These are phyloP conservation scores for Circinella minor DNA, from an alignment of 371 early-diverging fungal genomes.

Conservation along the genomic window DNA sequence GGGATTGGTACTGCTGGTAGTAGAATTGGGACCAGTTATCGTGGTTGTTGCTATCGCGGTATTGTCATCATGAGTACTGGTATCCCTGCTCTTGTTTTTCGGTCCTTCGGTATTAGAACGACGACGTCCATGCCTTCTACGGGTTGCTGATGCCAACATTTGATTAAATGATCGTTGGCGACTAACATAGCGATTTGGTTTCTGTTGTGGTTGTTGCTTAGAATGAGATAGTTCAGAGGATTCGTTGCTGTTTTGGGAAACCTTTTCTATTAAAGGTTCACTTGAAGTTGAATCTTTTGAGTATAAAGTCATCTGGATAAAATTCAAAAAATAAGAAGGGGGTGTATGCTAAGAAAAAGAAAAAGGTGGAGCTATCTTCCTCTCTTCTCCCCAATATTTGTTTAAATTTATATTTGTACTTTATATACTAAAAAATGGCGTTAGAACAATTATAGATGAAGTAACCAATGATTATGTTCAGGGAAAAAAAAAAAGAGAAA, in stretches of 20 bases:
- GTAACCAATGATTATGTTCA: no score
- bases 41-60: slow-evolving; percentile 2
- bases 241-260: not conserved
- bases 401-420: no score
- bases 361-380: no score
- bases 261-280: not conserved
- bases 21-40: not conserved
- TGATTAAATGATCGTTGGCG: slow-evolving; percentile 24
- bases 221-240: not conserved
- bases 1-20: not conserved
- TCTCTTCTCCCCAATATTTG: no score
- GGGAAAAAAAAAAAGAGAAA: no score
- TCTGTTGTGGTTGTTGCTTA: not conserved
- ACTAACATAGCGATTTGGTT: not conserved
- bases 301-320: not conserved
- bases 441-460: no score
- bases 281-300: not conserved
- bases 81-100: no score
- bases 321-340: not conserved
- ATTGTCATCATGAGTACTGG: not conserved
- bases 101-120: not conserved
- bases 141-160: slow-evolving; percentile 20
- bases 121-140: slow-evolving; percentile 9
- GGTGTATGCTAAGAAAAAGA: no score
- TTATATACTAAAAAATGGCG: no score